Evolutionary conservation across 1,139 yeast species (phyloP).

Genomic region (Geotrichum aggregatum): DNA sequence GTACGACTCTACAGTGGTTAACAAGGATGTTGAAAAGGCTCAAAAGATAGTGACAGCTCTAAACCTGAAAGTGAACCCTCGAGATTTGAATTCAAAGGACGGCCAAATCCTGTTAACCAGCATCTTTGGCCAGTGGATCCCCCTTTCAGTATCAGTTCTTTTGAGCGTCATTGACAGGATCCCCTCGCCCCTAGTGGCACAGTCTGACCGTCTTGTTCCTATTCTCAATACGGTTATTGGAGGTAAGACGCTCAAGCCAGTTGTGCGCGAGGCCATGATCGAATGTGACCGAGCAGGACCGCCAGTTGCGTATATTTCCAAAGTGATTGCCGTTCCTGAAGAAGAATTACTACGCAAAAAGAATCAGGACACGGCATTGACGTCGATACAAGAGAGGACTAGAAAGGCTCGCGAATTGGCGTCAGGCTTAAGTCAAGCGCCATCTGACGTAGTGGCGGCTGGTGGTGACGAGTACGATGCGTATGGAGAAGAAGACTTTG

Average conservation of each 20-base stretch:
- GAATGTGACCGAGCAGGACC: slow-evolving; percentile 62
- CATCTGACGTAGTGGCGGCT: slow-evolving; percentile 38
- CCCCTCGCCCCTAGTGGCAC: slow-evolving; percentile 81
- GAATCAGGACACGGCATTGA: slow-evolving; percentile 45
- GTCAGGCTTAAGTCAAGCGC: slow-evolving; percentile 55
- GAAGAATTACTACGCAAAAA: slow-evolving; percentile 44
- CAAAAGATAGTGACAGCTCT: slow-evolving; percentile 71
- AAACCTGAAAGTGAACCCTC: slow-evolving; percentile 61
- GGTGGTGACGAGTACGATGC: slow-evolving; percentile 25
- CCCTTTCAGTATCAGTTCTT: slow-evolving; percentile 79
- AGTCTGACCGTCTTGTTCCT: slow-evolving; percentile 61
- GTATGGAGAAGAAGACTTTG: slow-evolving; percentile 25
- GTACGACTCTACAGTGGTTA: slow-evolving; percentile 63
- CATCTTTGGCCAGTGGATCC: slow-evolving; percentile 93
- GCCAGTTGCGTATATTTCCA: slow-evolving; percentile 80
- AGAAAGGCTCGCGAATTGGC: slow-evolving; percentile 57
- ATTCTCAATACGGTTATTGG: slow-evolving; percentile 59
- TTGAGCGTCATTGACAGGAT: slow-evolving; percentile 79
- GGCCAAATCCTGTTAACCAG: slow-evolving; percentile 56
- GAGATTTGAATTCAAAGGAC: slow-evolving; percentile 81
- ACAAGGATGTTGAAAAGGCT: slow-evolving; percentile 65
- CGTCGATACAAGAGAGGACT: slow-evolving; percentile 54
- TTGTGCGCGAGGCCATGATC: slow-evolving; percentile 54
- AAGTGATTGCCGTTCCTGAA: slow-evolving; percentile 79
- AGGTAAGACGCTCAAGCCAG: slow-evolving; percentile 40